Evolutionary conservation across 805 yeast species (phyloP).

Genomic region (Nakazawaea siamensis): DNA sequence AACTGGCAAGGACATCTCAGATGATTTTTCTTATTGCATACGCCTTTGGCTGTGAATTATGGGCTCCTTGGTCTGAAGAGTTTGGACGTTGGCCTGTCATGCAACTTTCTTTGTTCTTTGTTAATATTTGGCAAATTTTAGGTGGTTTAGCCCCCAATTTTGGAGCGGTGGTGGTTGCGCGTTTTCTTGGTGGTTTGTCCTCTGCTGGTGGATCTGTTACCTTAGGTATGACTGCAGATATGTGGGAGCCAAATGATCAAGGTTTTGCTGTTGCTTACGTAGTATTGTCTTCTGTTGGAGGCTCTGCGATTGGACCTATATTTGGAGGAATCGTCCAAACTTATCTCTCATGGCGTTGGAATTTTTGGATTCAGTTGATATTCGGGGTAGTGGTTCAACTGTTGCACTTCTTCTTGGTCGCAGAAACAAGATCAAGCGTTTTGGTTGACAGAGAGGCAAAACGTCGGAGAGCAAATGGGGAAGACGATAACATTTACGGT

Average conservation of each 20-base stretch:
- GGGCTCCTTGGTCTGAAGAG: conserved; percentile 30
- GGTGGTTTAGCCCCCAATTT: conserved; percentile 25
- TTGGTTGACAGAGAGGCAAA: conserved; percentile 29
- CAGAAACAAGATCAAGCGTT: conserved; percentile 26
- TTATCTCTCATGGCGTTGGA: conserved; percentile 17
- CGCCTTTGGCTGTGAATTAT: conserved; percentile 26
- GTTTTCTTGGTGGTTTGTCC: conserved; percentile 24
- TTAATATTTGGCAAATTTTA: conserved; percentile 25
- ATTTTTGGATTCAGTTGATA: conserved; percentile 21
- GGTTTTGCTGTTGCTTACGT: conserved; percentile 26
- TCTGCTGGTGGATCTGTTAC: conserved; percentile 28
- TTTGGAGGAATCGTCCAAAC: conserved; percentile 20
- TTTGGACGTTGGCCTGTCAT: conserved; percentile 26
- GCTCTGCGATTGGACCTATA: conserved; percentile 23
- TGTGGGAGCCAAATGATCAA: conserved; percentile 26
- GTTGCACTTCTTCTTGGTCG: conserved; percentile 25
- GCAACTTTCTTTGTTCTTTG: conserved; percentile 23
- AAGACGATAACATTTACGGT: conserved; percentile 24
- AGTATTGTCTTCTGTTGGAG: conserved; percentile 26
- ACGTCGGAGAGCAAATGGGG: conserved; percentile 26
- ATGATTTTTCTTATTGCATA: conserved; percentile 24
- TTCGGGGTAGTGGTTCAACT: conserved; percentile 27
- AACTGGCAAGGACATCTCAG: conserved; percentile 20
- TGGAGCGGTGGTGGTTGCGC: conserved; percentile 19
- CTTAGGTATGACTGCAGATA: conserved; percentile 26